Evolutionary conservation across 345 rosid genomes (phyloP).

Genomic region (Microthlaspi erraticum): DNA sequence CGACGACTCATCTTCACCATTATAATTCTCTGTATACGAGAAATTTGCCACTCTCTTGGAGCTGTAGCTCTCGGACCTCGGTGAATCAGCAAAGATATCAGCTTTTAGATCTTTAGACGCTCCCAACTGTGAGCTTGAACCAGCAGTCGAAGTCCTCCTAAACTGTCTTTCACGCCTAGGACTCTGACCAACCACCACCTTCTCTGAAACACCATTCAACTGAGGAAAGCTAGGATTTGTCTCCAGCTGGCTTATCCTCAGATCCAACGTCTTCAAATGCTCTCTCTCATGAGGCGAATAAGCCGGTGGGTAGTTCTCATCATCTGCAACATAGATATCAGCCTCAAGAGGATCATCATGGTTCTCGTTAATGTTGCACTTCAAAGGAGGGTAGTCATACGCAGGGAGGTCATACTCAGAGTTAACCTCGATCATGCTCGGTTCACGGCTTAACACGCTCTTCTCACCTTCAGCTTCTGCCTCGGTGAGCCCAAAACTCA

Average conservation of each 20-base stretch:
- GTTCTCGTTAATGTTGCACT: constrained; percentile 68
- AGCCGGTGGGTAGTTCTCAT: constrained; percentile 77
- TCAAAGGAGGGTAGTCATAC: constrained; percentile 81
- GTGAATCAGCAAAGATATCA: constrained; percentile 62
- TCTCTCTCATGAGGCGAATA: constrained; percentile 65
- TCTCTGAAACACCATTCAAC: constrained; percentile 64
- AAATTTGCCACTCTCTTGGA: constrained; percentile 59
- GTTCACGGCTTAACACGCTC: constrained; percentile 45
- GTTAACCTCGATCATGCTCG: constrained; percentile 52
- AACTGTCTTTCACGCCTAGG: constrained; percentile 64
- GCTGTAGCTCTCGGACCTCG: constrained; percentile 48
- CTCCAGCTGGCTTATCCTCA: constrained; percentile 77
- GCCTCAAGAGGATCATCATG: constrained; percentile 53
- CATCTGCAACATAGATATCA: constrained; percentile 63
- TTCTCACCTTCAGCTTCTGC: constrained; percentile 72
- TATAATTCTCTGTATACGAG: constrained; percentile 53
- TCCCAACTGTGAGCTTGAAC: constrained; percentile 55
- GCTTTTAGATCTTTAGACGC: constrained; percentile 52
- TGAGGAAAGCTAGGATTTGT: constrained; percentile 56
- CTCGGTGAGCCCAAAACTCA: constrained; percentile 87
- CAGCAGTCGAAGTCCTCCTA: constrained; percentile 60
- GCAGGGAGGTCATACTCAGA: constrained; percentile 52
- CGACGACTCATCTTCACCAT: constrained; percentile 57
- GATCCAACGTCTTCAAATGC: constrained; percentile 72
- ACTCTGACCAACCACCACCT: constrained; percentile 71